These are phyloP conservation scores for Apiospora malaysiana DNA, from an alignment of 2,329 filamentous ascomycete species.

Conservation along the genomic window DNA sequence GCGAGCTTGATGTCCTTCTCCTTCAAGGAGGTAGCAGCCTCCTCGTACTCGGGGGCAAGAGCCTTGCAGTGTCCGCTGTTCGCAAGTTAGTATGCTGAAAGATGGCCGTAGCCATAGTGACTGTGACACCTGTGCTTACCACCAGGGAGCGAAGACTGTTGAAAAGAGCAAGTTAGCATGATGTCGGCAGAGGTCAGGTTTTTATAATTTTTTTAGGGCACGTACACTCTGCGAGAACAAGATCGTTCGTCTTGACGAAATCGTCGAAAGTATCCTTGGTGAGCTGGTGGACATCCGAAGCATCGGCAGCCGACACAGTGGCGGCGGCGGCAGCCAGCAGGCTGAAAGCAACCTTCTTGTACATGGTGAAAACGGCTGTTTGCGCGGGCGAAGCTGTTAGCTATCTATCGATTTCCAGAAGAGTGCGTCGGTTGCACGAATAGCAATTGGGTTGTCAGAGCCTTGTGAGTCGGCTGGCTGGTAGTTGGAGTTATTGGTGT, in stretches of 20 bases:
- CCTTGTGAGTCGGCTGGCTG: not conserved
- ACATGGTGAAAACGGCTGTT: constrained; percentile 33
- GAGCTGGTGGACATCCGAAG: constrained; percentile 82
- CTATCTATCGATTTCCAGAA: not conserved
- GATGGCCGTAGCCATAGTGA: not conserved
- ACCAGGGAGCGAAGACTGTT: constrained; percentile 93
- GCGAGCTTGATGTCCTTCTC: constrained; percentile 85
- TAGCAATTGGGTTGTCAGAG: not conserved
- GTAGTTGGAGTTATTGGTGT: not conserved
- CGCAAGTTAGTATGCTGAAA: not conserved
- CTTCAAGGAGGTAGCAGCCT: constrained; percentile 82
- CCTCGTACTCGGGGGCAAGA: constrained; percentile 89
- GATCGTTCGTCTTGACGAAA: constrained; percentile 83
- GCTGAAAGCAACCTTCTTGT: constrained; percentile 52
- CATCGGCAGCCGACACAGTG: constrained; percentile 50
- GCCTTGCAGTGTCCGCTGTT: constrained; percentile 89
- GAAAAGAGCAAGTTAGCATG: constrained; percentile 42
- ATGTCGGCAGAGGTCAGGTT: not conserved
- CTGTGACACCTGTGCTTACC: constrained; percentile 39
- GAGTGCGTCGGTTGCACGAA: not conserved
- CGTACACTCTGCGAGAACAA: constrained; percentile 92
- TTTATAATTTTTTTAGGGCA: constrained; percentile 42
- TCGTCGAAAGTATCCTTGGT: constrained; percentile 86
- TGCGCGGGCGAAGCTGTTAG: constrained; percentile 5
- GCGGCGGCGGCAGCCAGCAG: constrained; percentile 61